These are phyloP conservation scores for Sclerotinia sclerotiorum DNA, from an alignment of 2,329 filamentous ascomycete genomes.

Conservation along the genomic window DNA sequence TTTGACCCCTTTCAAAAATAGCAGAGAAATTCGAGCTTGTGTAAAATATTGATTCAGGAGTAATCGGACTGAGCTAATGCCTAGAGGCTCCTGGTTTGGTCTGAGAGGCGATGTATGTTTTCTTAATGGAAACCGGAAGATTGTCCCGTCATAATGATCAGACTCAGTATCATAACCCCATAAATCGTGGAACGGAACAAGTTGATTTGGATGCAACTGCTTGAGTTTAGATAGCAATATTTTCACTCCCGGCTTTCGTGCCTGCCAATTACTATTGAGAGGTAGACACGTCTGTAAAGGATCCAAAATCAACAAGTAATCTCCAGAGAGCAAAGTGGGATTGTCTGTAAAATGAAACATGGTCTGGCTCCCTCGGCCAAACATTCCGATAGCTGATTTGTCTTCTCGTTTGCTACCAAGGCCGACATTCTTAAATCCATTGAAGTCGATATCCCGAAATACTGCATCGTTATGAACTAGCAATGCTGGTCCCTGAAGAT, in stretches of 20 bases:
- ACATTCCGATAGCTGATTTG: slow-evolving; percentile 39
- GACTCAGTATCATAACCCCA: slow-evolving; percentile 32
- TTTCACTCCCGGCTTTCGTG: slow-evolving; percentile 33
- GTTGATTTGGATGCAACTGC: slow-evolving; percentile 29
- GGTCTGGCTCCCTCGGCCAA: slow-evolving; percentile 42
- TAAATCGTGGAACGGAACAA: slow-evolving; percentile 32
- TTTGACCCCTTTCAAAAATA: slow-evolving; percentile 33
- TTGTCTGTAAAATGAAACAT: slow-evolving; percentile 44
- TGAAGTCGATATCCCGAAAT: slow-evolving; percentile 39
- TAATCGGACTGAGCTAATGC: slow-evolving; percentile 3
- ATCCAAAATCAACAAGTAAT: slow-evolving; percentile 41
- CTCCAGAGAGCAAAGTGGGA: slow-evolving; percentile 41
- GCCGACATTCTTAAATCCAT: slow-evolving; percentile 41
- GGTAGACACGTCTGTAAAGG: slow-evolving; percentile 37
- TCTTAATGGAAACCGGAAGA: slow-evolving; percentile 37
- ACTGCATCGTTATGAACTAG: slow-evolving; percentile 41
- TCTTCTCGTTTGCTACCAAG: slow-evolving; percentile 40
- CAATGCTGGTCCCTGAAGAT: slow-evolving; percentile 39
- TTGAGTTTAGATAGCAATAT: slow-evolving; percentile 30
- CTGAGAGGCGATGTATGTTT: slow-evolving; percentile 14
- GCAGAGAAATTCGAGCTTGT: slow-evolving; percentile 34
- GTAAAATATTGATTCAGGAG: slow-evolving; percentile 31
- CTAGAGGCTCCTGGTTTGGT: not conserved
- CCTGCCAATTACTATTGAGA: slow-evolving; percentile 25
- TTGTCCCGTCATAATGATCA: slow-evolving; percentile 34